These are phyloP conservation scores for Esteya vermicola DNA, from an alignment of 2,329 filamentous ascomycete genomes.

Conservation along the genomic window DNA sequence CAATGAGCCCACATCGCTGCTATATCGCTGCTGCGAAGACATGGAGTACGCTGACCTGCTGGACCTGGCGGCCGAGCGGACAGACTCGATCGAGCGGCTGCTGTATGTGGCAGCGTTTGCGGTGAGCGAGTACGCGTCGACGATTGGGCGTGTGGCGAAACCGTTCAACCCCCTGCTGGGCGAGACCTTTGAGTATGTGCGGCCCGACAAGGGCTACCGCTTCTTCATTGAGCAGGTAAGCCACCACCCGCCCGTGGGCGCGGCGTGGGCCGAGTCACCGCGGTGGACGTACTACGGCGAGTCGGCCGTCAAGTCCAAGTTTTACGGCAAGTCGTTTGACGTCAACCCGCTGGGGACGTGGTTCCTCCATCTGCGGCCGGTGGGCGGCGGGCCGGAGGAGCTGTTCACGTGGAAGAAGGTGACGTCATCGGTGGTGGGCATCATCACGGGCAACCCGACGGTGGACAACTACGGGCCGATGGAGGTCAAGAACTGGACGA, in stretches of 20 bases:
- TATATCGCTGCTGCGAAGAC: slow-evolving; percentile 91
- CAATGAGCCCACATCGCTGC: slow-evolving; percentile 90
- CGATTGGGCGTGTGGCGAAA: slow-evolving; percentile 91
- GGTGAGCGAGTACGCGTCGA: slow-evolving; percentile 91
- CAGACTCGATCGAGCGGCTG: slow-evolving; percentile 80
- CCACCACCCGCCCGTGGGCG: slow-evolving; percentile 90
- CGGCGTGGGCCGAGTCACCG: slow-evolving; percentile 80
- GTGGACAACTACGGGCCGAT: slow-evolving; percentile 98
- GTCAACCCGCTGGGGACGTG: slow-evolving; percentile 93
- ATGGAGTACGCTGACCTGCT: slow-evolving; percentile 95
- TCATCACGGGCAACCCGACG: slow-evolving; percentile 89
- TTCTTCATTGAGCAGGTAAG: slow-evolving; percentile 98
- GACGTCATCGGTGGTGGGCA: slow-evolving; percentile 91
- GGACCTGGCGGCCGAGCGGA: slow-evolving; percentile 71
- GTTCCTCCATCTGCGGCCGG: slow-evolving; percentile 78
- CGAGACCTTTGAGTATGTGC: slow-evolving; percentile 91
- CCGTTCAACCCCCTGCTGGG: slow-evolving; percentile 94
- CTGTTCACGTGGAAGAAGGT: slow-evolving; percentile 99
- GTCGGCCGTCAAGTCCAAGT: slow-evolving; percentile 88
- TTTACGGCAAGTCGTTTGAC: slow-evolving; percentile 95
- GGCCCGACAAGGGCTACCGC: slow-evolving; percentile 92
- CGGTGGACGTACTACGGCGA: slow-evolving; percentile 98
- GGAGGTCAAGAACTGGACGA: slow-evolving; percentile 96
- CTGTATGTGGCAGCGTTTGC: slow-evolving; percentile 94
- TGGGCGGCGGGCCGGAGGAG: slow-evolving; percentile 60